Conservation (phyloP, 108 stramenopile species). For the Cyclotella baltica region DNA sequence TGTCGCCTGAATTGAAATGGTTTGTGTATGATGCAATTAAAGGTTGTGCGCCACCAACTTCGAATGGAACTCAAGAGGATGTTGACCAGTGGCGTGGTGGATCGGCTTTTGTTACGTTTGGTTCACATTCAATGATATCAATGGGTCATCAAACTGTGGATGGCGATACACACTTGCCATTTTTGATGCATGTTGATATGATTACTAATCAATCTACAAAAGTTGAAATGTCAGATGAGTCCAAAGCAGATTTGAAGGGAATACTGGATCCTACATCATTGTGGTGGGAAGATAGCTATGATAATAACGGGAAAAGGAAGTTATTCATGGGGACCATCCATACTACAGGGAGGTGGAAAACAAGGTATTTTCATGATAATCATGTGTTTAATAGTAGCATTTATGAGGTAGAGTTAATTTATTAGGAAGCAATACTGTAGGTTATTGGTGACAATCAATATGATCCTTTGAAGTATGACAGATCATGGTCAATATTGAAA, state of each 20-base stretch:
- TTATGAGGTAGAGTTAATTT: conserved; percentile 17
- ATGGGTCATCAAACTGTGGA: conserved; percentile 15
- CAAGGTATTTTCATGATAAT: conserved; percentile 10
- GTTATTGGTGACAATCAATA: too few species aligned
- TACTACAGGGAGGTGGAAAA: conserved; percentile 20
- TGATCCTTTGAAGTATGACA: too few species aligned
- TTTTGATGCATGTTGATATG: conserved; percentile 16
- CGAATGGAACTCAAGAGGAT: not conserved
- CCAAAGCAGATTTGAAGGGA: conserved; percentile 10
- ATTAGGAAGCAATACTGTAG: not conserved
- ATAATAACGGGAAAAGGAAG: not conserved
- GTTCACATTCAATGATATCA: conserved; percentile 11
- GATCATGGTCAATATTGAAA: too few species aligned
- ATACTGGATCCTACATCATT: conserved; percentile 23
- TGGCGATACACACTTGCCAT: conserved; percentile 13
- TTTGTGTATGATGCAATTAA: conserved; percentile 20
- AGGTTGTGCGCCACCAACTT: conserved; percentile 6
- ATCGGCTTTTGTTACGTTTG: conserved; percentile 2
- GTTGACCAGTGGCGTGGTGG: conserved; percentile 21
- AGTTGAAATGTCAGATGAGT: not conserved
- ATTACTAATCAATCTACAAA: not conserved
- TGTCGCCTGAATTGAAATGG: conserved; percentile 9
- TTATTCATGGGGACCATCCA: conserved; percentile 15
- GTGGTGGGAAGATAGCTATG: conserved; percentile 25
- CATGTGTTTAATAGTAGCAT: conserved; percentile 16